These are phyloP conservation scores for Magnaporthiopsis incrustans DNA, from an alignment of 2,329 filamentous ascomycete genomes.

Conservation along the genomic window DNA sequence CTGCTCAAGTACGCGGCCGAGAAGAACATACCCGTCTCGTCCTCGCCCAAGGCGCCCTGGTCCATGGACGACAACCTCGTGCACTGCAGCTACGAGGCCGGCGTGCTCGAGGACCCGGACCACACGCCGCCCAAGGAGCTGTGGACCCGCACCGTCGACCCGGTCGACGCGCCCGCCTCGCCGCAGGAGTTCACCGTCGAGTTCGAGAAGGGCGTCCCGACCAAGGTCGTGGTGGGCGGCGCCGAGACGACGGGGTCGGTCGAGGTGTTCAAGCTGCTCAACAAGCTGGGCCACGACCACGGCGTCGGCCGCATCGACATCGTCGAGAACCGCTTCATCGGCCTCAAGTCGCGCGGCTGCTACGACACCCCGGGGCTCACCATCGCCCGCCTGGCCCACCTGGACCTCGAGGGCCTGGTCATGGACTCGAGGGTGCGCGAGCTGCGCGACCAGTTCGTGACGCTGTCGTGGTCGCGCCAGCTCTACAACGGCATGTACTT, in stretches of 20 bases:
- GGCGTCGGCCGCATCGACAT: conserved; percentile 79
- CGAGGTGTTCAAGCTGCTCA: conserved; percentile 64
- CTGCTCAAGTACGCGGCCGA: conserved; percentile 63
- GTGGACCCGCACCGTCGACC: conserved; percentile 69
- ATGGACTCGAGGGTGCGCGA: conserved; percentile 51
- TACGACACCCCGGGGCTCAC: conserved; percentile 60
- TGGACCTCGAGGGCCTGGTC: conserved; percentile 40
- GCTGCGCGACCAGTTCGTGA: conserved; percentile 51
- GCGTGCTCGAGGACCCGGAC: conserved; percentile 59
- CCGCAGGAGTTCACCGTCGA: conserved; percentile 63
- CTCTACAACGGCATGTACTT: conserved; percentile 41
- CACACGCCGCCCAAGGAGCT: conserved; percentile 65
- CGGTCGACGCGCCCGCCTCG: conserved; percentile 60
- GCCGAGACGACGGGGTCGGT: conserved; percentile 60
- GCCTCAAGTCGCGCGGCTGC: conserved; percentile 73
- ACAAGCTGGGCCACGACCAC: conserved; percentile 62
- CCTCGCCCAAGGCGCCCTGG: conserved; percentile 66
- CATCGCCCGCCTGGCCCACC: conserved; percentile 29
- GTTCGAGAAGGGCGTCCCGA: conserved; percentile 69
- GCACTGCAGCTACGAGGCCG: conserved; percentile 73
- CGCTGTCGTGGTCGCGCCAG: conserved; percentile 38
- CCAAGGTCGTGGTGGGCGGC: conserved; percentile 43
- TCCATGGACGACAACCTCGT: conserved; percentile 56
- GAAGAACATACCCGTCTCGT: conserved; percentile 62
- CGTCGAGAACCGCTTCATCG: conserved; percentile 65